Conservation (phyloP, 2,329 filamentous ascomycete species). For the Colletotrichum ledebouriae region DNA sequence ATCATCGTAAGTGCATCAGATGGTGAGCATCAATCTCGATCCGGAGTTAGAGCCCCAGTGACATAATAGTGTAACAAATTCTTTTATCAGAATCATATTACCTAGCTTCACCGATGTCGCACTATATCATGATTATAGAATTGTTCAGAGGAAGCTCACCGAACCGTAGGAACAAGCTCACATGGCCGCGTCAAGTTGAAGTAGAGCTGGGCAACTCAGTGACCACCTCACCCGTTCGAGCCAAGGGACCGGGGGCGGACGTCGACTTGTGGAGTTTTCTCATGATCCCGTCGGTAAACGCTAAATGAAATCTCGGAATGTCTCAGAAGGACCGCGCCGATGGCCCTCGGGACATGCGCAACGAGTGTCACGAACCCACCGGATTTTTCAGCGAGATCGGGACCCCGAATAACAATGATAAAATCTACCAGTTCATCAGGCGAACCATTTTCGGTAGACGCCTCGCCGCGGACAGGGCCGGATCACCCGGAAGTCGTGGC, state of each 20-base stretch:
- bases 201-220: not conserved
- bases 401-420: not conserved
- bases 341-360: slow-evolving; percentile 2
- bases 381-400: slow-evolving; percentile 5
- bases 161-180: not conserved
- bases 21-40: slow-evolving; percentile 35
- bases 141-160: not conserved
- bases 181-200: slow-evolving; percentile 1
- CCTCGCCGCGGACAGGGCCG: slow-evolving; percentile 28
- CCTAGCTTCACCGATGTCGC: slow-evolving; percentile 6
- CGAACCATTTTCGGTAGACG: slow-evolving; percentile 33
- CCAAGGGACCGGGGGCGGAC: slow-evolving; percentile 9
- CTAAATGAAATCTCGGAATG: not conserved
- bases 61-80: slow-evolving; percentile 27
- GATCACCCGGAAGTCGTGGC: slow-evolving; percentile 26
- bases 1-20: slow-evolving; percentile 34
- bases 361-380: not conserved
- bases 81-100: slow-evolving; percentile 18
- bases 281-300: not conserved
- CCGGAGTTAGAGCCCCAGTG: slow-evolving; percentile 18
- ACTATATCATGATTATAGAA: not conserved
- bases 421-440: slow-evolving; percentile 14
- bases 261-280: not conserved
- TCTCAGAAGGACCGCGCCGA: slow-evolving; percentile 25
- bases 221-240: slow-evolving; percentile 25